A percentile compares a stretch with the other conserved stretches of the same genome.
These are phyloP conservation scores for Fomitopsis pulvina DNA, from an alignment of 768 basidiomycete species.

Conservation along the genomic window DNA sequence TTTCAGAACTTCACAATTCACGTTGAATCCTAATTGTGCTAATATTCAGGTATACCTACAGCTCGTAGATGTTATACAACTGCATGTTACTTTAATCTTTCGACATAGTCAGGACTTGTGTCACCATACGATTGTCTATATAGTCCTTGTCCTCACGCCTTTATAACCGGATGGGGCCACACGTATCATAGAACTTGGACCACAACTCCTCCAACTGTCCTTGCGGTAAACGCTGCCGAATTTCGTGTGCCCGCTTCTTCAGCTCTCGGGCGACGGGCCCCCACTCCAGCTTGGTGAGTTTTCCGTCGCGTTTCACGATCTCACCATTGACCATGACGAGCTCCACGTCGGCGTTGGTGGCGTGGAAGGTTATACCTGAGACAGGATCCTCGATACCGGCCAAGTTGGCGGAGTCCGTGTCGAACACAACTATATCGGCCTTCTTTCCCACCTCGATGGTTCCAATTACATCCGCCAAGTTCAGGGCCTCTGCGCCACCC, in stretches of 20 bases:
- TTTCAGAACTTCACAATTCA: too few species aligned
- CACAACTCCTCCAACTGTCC: constrained; percentile 19
- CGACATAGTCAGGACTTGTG: too few species aligned
- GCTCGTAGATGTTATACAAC: too few species aligned
- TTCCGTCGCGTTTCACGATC: constrained; percentile 22
- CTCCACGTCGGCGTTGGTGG: constrained; percentile 24
- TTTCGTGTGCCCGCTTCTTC: constrained; percentile 13
- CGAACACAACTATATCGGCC: constrained; percentile 24
- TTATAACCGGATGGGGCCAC: constrained; percentile 7
- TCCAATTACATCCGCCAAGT: constrained; percentile 19
- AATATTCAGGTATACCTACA: too few species aligned
- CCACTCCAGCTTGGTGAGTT: constrained; percentile 20
- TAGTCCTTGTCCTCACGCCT: too few species aligned
- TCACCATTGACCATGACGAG: constrained; percentile 26
- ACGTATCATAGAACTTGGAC: constrained; percentile 15
- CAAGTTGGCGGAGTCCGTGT: constrained; percentile 23
- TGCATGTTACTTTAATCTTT: too few species aligned
- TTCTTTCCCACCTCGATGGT: constrained; percentile 26
- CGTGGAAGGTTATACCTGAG: constrained; percentile 22
- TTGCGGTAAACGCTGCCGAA: constrained; percentile 15
- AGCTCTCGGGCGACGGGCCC: constrained; percentile 19
- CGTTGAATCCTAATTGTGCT: too few species aligned
- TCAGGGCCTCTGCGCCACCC: constrained; percentile 24
- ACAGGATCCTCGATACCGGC: constrained; percentile 21
- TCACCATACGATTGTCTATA: too few species aligned